Evolutionary conservation across 257 asterid genomes (phyloP), one percentile per base, ranked within the genome.

Genomic region (Solanum bulbocastanum): DNA sequence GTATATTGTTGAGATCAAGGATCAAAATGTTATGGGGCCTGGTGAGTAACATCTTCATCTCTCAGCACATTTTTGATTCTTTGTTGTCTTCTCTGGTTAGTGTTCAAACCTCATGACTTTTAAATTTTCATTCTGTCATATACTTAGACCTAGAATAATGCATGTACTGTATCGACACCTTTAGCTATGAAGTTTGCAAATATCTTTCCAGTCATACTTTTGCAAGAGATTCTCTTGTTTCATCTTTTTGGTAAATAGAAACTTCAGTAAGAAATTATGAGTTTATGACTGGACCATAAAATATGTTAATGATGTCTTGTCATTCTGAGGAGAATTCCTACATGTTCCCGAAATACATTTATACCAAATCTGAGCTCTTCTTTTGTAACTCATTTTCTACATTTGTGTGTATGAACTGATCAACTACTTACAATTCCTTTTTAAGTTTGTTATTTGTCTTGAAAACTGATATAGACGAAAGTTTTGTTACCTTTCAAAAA

Each of bases 1-100:
- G 1, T 97, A 95, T 90, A 93, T 97, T 49, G 92, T 95, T 90
- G 98, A 97, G 98, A 89, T 96, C 87, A 94, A 94, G 92, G 93
- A 79, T 92, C 94, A 93, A 91, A 94, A 91, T 83, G 85, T 93
- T 83, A 58, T 94, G 84, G 98, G 99, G 40, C 98, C 98, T 42
- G 98, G 99, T 96, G 95, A 94, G 98, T 87, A 89, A 89, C 83
- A 87, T 86, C 83, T 40, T 68, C 83, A 86, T 75, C 78, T 72
- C 36, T 32, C n/a, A 37, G 40, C 37, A 22, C 27, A 69, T 20
- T 71, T 83, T 82, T 12, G 30, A 5, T 20, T 32, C 44, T 82
- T 32, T 49, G 86, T 37, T 10, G 58, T 49, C 27, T 18, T 82
- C 15, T 82, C 30, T 82, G 71, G 66, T 33, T 74, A 32, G 88